A percentile compares a stretch with the other conserved stretches of the same genome.
Conservation (phyloP, 2,329 filamentous ascomycete species). For the Xylaria hypoxylon region DNA sequence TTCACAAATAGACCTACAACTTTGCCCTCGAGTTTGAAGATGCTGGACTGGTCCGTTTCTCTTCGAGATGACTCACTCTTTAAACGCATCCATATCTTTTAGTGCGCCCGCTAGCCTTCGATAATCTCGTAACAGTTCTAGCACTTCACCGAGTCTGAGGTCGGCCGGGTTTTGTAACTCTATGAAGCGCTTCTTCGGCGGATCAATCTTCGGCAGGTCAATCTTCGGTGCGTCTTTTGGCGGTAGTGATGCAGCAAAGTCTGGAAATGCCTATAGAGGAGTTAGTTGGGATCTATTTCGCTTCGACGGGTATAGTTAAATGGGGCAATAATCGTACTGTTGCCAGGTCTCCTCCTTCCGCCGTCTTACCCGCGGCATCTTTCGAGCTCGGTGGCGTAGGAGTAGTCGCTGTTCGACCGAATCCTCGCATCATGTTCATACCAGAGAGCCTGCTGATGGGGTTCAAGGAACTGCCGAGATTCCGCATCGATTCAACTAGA, state of each 20-base stretch:
- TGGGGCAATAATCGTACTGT: slow-evolving; percentile 58
- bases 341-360: slow-evolving; percentile 67
- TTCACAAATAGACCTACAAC: slow-evolving; percentile 6
- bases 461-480: slow-evolving; percentile 82
- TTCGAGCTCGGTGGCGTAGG: slow-evolving; percentile 56
- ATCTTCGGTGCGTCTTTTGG: slow-evolving; percentile 68
- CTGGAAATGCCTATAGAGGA: slow-evolving; percentile 66
- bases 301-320: slow-evolving; percentile 6
- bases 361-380: slow-evolving; percentile 50
- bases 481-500: slow-evolving; percentile 82
- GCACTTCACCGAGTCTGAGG: slow-evolving; percentile 77
- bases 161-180: slow-evolving; percentile 77
- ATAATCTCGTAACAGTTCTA: slow-evolving; percentile 79
- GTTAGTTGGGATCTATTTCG: slow-evolving; percentile 8
- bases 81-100: slow-evolving; percentile 71
- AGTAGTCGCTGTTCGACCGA: slow-evolving; percentile 69
- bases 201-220: slow-evolving; percentile 68
- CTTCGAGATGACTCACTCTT: slow-evolving; percentile 48
- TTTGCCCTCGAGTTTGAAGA: not conserved
- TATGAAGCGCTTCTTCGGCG: slow-evolving; percentile 79
- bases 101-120: slow-evolving; percentile 75
- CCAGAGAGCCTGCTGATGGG: slow-evolving; percentile 82
- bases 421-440: slow-evolving; percentile 79
- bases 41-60: not conserved
- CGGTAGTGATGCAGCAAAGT: slow-evolving; percentile 66